A percentile compares a stretch with the other conserved stretches of the same genome.
phyloP scores from a whole-genome alignment of 441 rosid species.

The Adansonia madagascariensis region DNA sequence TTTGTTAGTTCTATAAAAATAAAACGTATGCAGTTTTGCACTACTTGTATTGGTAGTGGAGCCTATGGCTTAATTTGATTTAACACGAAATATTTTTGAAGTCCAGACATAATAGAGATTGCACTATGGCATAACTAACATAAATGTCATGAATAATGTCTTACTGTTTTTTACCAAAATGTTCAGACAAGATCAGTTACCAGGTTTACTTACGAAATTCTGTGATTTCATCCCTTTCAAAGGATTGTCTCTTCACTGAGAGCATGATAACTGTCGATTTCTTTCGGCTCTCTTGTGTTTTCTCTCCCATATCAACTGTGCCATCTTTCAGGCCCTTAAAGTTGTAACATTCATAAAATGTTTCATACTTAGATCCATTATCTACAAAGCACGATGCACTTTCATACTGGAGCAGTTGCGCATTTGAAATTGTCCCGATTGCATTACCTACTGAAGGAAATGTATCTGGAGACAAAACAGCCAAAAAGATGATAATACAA shows the following conservation, averaged over 20 bases:
- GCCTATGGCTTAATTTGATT: no score
- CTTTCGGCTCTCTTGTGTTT: constrained; percentile 48
- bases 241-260: constrained; percentile 78
- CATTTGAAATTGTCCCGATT: constrained; percentile 48
- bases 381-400: constrained; percentile 63
- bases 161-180: not conserved
- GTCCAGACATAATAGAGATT: not conserved
- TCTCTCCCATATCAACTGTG: constrained; percentile 52
- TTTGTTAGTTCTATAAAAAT: not conserved
- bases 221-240: constrained; percentile 67
- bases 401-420: constrained; percentile 77
- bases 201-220: constrained; percentile 51
- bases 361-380: constrained; percentile 58
- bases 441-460: constrained; percentile 48
- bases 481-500: not conserved
- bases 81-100: no score
- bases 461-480: constrained; percentile 47
- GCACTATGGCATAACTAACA: not conserved
- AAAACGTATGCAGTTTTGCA: not conserved
- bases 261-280: constrained; percentile 69
- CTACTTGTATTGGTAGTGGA: not conserved
- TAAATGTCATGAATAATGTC: not conserved
- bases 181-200: not conserved
- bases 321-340: constrained; percentile 64
- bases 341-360: constrained; percentile 69